Evolutionary conservation across 768 basidiomycete species (phyloP), one percentile per base, ranked within the genome.

Genomic region (Mycena crocata): DNA sequence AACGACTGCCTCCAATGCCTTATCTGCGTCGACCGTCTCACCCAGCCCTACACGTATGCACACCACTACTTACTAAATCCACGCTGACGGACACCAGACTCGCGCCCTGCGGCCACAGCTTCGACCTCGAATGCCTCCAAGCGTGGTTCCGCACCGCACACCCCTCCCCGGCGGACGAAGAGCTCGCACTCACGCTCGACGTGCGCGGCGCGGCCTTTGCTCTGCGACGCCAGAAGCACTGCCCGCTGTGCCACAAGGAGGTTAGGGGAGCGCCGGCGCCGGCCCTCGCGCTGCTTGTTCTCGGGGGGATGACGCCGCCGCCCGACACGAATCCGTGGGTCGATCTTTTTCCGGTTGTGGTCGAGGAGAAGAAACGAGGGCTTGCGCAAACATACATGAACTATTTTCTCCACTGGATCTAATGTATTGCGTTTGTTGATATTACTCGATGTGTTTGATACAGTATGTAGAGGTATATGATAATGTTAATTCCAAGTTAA

Each of bases 41-140:
- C 63, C 37, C 54, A 56, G 37, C 62, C 62, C 34, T 63, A 55
- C 52, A 63, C 52, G 62, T 63, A 49, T 45, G 52, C 31, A 1
- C 17, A 3, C 14, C 28, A 4, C 17, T 13, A 14, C 48, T 13
- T 9, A 19, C 28, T 14, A 5, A 48, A 5, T 9, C 8, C 5
- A 31, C 1, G 40, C 30, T 26, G 19, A 42, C 1, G 9, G 13
- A 35, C 17, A 13, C 31, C 61, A 63, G 62, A 19, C 62, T 63
- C 52, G 52, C 52, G 19, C 62, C 62, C 42, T 63, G 62, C 62
- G 62, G 62, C 52, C 62, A 63, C 54, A 63, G 32, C 52, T 63
- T 63, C 54, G 62, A 62, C 61, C 51, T 62, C 51, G 51, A 52
- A 9, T 62, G 61, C 42, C 61, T 62, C 12, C 61, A 54, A 21